These are phyloP conservation scores for Chytriomyces sp. DNA, from an alignment of 192 early-diverging fungal genomes.

Conservation along the genomic window DNA sequence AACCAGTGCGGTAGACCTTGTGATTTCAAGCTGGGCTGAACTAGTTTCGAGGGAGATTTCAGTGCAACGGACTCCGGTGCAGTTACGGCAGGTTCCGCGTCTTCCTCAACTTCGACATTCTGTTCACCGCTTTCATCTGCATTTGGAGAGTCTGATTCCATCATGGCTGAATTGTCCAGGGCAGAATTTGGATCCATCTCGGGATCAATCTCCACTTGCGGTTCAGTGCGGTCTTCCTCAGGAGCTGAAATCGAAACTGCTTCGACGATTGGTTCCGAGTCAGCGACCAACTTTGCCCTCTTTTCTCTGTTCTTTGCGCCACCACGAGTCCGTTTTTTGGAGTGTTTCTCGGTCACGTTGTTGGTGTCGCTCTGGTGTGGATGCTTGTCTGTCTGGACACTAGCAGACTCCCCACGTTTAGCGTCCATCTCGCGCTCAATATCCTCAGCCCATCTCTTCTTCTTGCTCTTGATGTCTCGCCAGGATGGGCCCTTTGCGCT, in stretches of 20 bases:
- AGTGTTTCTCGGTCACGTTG: not conserved
- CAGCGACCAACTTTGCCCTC: constrained; percentile 31
- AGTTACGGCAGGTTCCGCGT: not conserved
- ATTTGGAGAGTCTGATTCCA: too few species aligned
- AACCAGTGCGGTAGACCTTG: constrained; percentile 91
- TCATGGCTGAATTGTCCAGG: too few species aligned
- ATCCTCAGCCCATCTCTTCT: constrained; percentile 30
- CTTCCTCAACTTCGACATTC: not conserved
- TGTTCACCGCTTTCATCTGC: too few species aligned
- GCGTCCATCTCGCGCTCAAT: constrained; percentile 25
- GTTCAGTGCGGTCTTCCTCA: too few species aligned
- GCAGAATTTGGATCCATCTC: too few species aligned
- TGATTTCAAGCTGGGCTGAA: constrained; percentile 11
- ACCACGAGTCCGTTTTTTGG: constrained; percentile 39
- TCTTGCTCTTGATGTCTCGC: constrained; percentile 20
- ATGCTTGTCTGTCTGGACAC: not conserved
- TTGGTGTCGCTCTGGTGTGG: not conserved
- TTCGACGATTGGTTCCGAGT: not conserved
- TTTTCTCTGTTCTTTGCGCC: constrained; percentile 38
- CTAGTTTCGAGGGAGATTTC: not conserved
- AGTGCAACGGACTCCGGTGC: not conserved
- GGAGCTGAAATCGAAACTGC: not conserved
- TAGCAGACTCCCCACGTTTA: not conserved
- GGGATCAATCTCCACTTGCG: too few species aligned
- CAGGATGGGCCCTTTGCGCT: not conserved